These are phyloP conservation scores for Neurospora sp. DNA, from an alignment of 2,329 filamentous ascomycete genomes.

Conservation along the genomic window DNA sequence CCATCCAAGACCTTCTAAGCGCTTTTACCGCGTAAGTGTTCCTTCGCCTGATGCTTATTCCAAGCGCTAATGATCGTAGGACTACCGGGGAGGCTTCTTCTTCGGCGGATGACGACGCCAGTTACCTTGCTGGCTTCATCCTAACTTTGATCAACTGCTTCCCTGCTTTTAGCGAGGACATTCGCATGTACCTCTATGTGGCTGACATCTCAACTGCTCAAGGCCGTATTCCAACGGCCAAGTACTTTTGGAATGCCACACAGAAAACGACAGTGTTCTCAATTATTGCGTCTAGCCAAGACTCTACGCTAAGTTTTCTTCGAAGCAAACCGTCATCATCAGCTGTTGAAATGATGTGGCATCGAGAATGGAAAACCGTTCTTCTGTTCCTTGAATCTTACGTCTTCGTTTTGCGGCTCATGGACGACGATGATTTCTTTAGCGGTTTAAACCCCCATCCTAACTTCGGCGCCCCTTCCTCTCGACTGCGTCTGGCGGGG, in stretches of 20 bases:
- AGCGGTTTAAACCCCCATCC: slow-evolving; percentile 38
- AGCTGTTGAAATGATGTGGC: slow-evolving; percentile 25
- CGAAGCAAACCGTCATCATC: slow-evolving; percentile 11
- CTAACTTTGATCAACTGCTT: slow-evolving; percentile 80
- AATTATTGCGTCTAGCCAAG: slow-evolving; percentile 22
- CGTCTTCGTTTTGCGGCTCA: slow-evolving; percentile 82
- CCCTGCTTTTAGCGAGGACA: slow-evolving; percentile 71
- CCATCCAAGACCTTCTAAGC: slow-evolving; percentile 54
- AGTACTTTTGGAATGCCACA: slow-evolving; percentile 71
- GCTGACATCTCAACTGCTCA: slow-evolving; percentile 48
- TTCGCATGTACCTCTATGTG: slow-evolving; percentile 87
- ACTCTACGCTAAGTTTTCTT: slow-evolving; percentile 21
- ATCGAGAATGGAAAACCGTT: slow-evolving; percentile 78
- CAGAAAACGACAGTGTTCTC: slow-evolving; percentile 33
- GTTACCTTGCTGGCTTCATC: slow-evolving; percentile 74
- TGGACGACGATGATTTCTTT: slow-evolving; percentile 95
- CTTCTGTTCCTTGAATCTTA: slow-evolving; percentile 91
- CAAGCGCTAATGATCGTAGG: slow-evolving; percentile 17
- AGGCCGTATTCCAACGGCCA: slow-evolving; percentile 52
- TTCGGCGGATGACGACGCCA: slow-evolving; percentile 47
- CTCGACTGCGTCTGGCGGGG: slow-evolving; percentile 51
- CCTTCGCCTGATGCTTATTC: background rate
- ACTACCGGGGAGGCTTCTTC: slow-evolving; percentile 21
- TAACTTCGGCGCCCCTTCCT: slow-evolving; percentile 30
- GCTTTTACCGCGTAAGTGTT: slow-evolving; percentile 30